Base-by-base conservation (phyloP, 176 grass and related monocot genomes). In the Triticum dicoccoides region DNA sequence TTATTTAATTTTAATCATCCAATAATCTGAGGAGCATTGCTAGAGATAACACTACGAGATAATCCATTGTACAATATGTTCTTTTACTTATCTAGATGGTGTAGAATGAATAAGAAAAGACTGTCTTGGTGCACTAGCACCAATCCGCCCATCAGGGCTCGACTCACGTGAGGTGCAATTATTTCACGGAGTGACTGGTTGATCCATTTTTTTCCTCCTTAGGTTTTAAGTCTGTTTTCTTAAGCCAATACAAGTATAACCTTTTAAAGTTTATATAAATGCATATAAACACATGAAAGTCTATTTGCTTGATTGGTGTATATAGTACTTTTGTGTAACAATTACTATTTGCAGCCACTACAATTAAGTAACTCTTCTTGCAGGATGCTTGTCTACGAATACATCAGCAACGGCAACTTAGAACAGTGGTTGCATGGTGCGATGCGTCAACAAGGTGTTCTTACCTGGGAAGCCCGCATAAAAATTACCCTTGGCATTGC, bases 381-480 rank as follows among this genome's bases (percentile, higher is more conserved):
- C 59, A 80, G 78, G 59, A 80, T 80, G 59, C 78, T 80, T 80
- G 78, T 79, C 34, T 79, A 79, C 17, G 77, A 79, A n/a, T 79
- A 41, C 77, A 62, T 79, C 56, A 79, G 56, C 12, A 79, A 79
- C 3, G 78, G 78, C 8, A 80, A 80, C 61, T 65, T 80, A 80
- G 61, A 80, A 44, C 78, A 65, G n/a, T 80, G 78, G 78, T 44
- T 80, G 35, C 78, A 65, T 45, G 61, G 78, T 42, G 8, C 78
- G 12, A 80, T 80, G 37, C 58, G 38, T 45, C 61, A 80, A 65
- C 78, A 80, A 65, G 78, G 78, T 65, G 79, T 80, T 66, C 61
- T 80, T 80, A 80, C 79, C 30, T 80, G 79, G 79, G 79, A 80
- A 66, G 61, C 37, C 15, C 79, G 79, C 24, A 80, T 80, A 12